phyloP scores from a whole-genome alignment of 1,284 basidiomycete genomes.

The Trichosporon faecale region DNA sequence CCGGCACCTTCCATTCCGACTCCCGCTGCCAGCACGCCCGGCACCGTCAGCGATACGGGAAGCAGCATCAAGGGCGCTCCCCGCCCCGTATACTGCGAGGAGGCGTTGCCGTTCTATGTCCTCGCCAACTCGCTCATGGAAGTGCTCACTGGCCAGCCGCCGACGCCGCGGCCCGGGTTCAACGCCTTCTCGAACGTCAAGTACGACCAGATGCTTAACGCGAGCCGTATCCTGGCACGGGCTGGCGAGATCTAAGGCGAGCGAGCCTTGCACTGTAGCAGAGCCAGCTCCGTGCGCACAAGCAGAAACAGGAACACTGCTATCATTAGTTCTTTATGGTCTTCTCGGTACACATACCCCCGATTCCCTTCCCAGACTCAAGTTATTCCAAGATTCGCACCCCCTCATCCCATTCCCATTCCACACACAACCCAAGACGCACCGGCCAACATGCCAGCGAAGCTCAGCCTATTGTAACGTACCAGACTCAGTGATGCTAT shows the following conservation, averaged over 20 bases:
- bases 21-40: conserved; percentile 3
- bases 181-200: conserved; percentile 41
- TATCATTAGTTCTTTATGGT: background rate
- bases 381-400: background rate
- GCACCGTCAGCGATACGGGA: conserved; percentile 1
- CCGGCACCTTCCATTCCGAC: background rate
- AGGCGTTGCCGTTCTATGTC: conserved; percentile 55
- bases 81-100: conserved; percentile 43
- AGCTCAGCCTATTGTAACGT: conserved; percentile 6
- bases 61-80: conserved; percentile 15
- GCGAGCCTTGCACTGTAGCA: background rate
- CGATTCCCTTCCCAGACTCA: background rate
- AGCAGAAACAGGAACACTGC: background rate
- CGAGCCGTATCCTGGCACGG: conserved; percentile 42
- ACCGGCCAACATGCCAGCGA: background rate
- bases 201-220: conserved; percentile 48
- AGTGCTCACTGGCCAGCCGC: conserved; percentile 36
- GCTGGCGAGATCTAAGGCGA: conserved; percentile 12
- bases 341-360: background rate
- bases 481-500: conserved; percentile 10
- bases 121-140: conserved; percentile 46
- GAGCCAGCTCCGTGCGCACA: background rate
- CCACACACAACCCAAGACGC: background rate
- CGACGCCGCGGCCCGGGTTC: conserved; percentile 28
- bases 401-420: background rate